Conservation (phyloP, 2,329 filamentous ascomycete genomes). For the Xylogone sp. region DNA sequence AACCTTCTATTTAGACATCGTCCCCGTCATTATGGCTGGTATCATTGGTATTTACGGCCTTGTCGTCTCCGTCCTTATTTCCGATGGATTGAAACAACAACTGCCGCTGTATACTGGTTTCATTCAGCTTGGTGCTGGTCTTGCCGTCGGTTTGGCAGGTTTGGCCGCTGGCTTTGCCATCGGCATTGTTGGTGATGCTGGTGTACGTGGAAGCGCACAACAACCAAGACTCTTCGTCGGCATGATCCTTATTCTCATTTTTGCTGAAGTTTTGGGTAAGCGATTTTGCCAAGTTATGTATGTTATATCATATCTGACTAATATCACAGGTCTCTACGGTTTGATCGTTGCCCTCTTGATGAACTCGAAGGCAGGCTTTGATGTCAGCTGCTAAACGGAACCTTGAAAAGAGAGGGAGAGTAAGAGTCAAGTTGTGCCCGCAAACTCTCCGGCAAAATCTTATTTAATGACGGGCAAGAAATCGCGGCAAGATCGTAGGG, state of each 20-base stretch:
- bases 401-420: slow-evolving; percentile 16
- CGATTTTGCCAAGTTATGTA: neutral
- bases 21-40: slow-evolving; percentile 99
- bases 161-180: slow-evolving; percentile 83
- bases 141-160: slow-evolving; percentile 78
- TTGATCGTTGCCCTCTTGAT: slow-evolving; percentile 98
- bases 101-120: slow-evolving; percentile 76
- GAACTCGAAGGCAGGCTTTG: slow-evolving; percentile 85
- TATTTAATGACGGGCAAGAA: slow-evolving; percentile 20
- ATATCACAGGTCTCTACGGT: slow-evolving; percentile 81
- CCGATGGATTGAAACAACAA: slow-evolving; percentile 70
- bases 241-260: slow-evolving; percentile 83
- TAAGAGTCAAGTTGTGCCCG: slow-evolving; percentile 20
- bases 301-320: slow-evolving; percentile 24
- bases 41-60: slow-evolving; percentile 99
- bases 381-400: slow-evolving; percentile 54
- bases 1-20: slow-evolving; percentile 67
- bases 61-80: slow-evolving; percentile 84
- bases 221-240: slow-evolving; percentile 68
- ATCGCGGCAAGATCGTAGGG: slow-evolving; percentile 2
- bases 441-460: slow-evolving; percentile 19
- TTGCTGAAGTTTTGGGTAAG: slow-evolving; percentile 77
- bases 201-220: slow-evolving; percentile 78
- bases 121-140: slow-evolving; percentile 81
- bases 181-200: slow-evolving; percentile 83